Base-by-base conservation (phyloP, 495 filamentous ascomycete genomes). In the Penicillium coffeae region DNA sequence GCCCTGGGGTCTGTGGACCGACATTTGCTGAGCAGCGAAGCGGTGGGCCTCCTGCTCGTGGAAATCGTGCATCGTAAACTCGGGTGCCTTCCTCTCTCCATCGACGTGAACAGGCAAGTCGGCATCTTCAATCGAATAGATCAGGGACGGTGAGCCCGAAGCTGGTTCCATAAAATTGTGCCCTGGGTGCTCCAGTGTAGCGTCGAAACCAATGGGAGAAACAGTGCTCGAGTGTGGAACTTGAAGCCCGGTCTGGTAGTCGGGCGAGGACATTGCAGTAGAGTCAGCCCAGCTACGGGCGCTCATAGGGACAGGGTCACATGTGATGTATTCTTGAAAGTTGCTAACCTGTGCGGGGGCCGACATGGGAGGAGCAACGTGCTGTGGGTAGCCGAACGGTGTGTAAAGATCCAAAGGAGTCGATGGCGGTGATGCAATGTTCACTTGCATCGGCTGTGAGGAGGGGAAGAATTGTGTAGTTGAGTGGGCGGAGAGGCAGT, bases 51-150 rank as follows among this genome's bases (percentile, higher is more conserved):
- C 67, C 42, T 70, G 64, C 54, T 72, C 64, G 10, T 71, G 65
- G 42, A 68, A 74, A 34, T 75, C 69, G 21, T 68, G 65, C 47
- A 76, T 71, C 48, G 66, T 57, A 51, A 74, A 75, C 44, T 74
- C 65, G 1, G 65, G 57, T 8, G 51, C 56, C 54, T 72, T 73
- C 38, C 57, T 44, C 12, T 70, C 65, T 6, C 54, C 35, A 18
- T 55, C 64, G 12, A 52, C 43, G 15, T 61, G 55, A 16, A 62
- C 52, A 4, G 58, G 54, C 50, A 70, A 53, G 13, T 68, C 69
- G 18, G 58, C 46, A 27, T 70, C 68, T 44, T 65, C 69, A 1
- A 63, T 59, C 13, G 69, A 63, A 39, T 70, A 68, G 42, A 70
- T 59, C 47, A 71, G 47, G 27, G 65, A 58, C 3, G 69, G 67